Evolutionary conservation across 2,329 filamentous ascomycete species (phyloP), one percentile per base, ranked within the genome.

Genomic region (Fusarium albosuccineum): DNA sequence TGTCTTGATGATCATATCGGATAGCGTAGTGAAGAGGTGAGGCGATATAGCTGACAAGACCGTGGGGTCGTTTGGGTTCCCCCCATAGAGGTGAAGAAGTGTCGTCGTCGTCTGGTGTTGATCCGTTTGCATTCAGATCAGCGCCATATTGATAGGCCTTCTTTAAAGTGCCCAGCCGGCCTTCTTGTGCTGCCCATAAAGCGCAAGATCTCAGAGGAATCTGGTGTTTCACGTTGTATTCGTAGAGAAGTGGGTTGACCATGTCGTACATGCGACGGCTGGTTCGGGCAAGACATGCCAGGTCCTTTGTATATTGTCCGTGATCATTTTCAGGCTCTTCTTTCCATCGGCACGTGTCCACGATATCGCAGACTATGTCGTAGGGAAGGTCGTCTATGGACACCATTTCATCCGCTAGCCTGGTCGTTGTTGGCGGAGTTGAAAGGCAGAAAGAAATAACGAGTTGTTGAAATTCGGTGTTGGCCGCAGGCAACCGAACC

Each of bases 21-120:
- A 66, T 64, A 6, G 59, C 41, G 22, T 61, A 60, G 13, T 64
- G 51, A 3, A 70, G 50, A 33, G 54, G 59, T 4, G 51, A 56
- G 1, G 37, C 64, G 10, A 30, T 40, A 14, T 52, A 34, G 10
- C 27, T 29, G 13, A n/a, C 33, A 5, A 9, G 4, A 4, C 22
- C 22, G 3, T 4, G 4, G 22, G 22, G 22, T 22, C 22, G 22
- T 22, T 22, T 22, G 3, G 22, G 22, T 22, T 22, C 22, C 22
- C 22, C 22, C 22, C 22, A 22, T 4, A 4, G 22, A 4, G 22
- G 22, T 22, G 22, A 22, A 22, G 22, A 22, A 4, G 22, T 22
- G 22, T 22, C 22, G 22, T 22, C 22, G 22, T 22, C 22, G 22
- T 22, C 9, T 36, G 33, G 33, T 14, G 33, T 49, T n/a, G 26